phyloP scores from a whole-genome alignment of 345 rosid genomes.

The Citrus maxima region DNA sequence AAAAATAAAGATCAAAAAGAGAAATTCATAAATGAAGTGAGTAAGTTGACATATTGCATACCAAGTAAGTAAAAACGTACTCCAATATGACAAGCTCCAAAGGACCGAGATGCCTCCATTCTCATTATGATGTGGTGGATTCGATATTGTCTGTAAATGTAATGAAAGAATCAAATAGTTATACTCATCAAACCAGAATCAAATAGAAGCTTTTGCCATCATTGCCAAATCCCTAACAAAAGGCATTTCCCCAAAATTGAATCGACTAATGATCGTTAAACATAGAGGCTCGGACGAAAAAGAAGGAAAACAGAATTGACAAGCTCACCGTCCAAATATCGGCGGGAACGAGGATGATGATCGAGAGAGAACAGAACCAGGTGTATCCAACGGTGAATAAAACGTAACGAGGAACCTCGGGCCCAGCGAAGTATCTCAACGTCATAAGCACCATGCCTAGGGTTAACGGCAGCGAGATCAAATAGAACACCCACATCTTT shows the following conservation, averaged over 20 bases:
- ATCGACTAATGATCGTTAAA: background rate
- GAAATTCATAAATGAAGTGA: background rate
- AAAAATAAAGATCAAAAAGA: background rate
- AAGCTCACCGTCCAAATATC: constrained; percentile 82
- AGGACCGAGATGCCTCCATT: constrained; percentile 73
- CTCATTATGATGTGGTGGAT: constrained; percentile 41
- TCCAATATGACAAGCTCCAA: constrained; percentile 99
- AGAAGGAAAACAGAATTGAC: background rate
- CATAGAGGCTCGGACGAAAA: background rate
- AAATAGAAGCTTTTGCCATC: background rate
- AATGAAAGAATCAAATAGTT: background rate
- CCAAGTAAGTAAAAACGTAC: constrained; percentile 98
- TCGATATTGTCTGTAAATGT: constrained; percentile 45
- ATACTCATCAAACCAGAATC: background rate
- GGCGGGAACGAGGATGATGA: constrained; percentile 96
- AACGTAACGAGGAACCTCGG: constrained; percentile 91
- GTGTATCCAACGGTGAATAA: constrained; percentile 91
- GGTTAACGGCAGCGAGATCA: constrained; percentile 96
- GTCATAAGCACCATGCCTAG: constrained; percentile 86
- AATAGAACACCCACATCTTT: constrained; percentile 96
- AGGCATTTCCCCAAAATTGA: background rate
- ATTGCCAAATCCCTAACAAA: background rate
- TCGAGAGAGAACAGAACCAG: constrained; percentile 96
- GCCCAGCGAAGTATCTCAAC: constrained; percentile 86
- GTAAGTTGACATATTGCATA: constrained; percentile 27